Percentiles rank a stretch among this genome's conserved stretches.
phyloP scores from a whole-genome alignment of 495 filamentous ascomycete genomes.

The Pyrenopolyporus hunteri region DNA sequence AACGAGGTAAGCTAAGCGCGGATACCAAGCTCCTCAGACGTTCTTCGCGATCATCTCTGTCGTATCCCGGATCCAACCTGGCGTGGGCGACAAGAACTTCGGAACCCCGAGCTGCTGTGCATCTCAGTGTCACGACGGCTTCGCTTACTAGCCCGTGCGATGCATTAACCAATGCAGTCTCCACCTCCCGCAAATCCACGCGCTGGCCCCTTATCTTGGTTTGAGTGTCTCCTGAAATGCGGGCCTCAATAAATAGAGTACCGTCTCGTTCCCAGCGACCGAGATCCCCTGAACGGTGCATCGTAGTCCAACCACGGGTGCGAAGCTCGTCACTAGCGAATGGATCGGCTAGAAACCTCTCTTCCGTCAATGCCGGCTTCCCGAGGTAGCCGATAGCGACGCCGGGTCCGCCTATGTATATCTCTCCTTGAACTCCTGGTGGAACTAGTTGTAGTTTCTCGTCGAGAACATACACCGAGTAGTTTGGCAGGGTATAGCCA shows the following conservation, averaged over 20 bases:
- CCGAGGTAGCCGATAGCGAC: slow-evolving; percentile 49
- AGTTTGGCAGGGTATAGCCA: slow-evolving; percentile 41
- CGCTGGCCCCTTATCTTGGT: slow-evolving; percentile 60
- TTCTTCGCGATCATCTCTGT: background rate
- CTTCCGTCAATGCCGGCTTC: slow-evolving; percentile 14
- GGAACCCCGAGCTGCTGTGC: background rate
- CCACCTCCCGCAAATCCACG: slow-evolving; percentile 59
- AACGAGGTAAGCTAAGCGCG: slow-evolving; percentile 49
- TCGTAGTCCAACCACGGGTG: slow-evolving; percentile 40
- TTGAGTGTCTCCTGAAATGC: slow-evolving; percentile 55
- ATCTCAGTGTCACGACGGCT: slow-evolving; percentile 44
- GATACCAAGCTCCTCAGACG: slow-evolving; percentile 8
- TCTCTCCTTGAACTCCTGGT: slow-evolving; percentile 42
- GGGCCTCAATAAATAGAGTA: slow-evolving; percentile 43
- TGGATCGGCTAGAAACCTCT: slow-evolving; percentile 46
- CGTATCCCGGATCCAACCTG: background rate
- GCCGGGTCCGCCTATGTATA: slow-evolving; percentile 48
- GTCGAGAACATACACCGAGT: slow-evolving; percentile 54
- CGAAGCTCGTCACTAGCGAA: slow-evolving; percentile 32
- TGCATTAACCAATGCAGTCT: slow-evolving; percentile 41
- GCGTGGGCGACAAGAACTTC: slow-evolving; percentile 48
- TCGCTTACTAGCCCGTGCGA: slow-evolving; percentile 38
- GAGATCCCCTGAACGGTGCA: slow-evolving; percentile 53
- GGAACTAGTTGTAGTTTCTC: slow-evolving; percentile 47
- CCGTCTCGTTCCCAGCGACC: slow-evolving; percentile 48